These are phyloP conservation scores for Alectoria sarmentosa DNA, from an alignment of 495 filamentous ascomycete species.

Conservation along the genomic window DNA sequence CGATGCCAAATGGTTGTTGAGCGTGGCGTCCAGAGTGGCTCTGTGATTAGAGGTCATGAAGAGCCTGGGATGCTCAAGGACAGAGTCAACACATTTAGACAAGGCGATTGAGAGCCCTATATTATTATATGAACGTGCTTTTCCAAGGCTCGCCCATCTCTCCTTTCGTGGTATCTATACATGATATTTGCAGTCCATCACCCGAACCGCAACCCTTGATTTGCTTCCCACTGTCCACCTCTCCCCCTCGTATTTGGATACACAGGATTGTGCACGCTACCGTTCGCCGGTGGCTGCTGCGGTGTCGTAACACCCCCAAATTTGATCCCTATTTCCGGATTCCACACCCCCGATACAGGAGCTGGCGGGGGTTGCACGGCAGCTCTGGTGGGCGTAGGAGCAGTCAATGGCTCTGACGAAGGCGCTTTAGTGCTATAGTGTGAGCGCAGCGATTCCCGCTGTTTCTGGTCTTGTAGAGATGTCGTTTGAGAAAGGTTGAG, in stretches of 20 bases:
- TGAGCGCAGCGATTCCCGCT: conserved; percentile 28
- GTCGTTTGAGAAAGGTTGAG: conserved; percentile 49
- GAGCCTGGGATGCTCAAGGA: neutral
- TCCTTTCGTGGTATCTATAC: neutral
- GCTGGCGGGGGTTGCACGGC: conserved; percentile 43
- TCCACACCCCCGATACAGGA: conserved; percentile 59
- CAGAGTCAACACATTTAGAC: neutral
- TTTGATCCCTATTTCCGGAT: conserved; percentile 70
- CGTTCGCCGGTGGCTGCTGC: conserved; percentile 18
- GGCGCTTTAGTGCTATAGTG: conserved; percentile 31
- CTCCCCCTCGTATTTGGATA: conserved; percentile 24
- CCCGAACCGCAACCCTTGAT: conserved; percentile 57
- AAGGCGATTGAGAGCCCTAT: neutral
- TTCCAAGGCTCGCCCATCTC: neutral
- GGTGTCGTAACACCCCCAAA: conserved; percentile 42
- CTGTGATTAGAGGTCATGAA: neutral
- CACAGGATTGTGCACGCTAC: conserved; percentile 25
- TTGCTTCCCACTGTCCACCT: conserved; percentile 51
- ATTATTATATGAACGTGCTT: neutral
- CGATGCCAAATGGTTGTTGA: conserved; percentile 21
- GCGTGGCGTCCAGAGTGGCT: conserved; percentile 16
- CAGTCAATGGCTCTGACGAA: conserved; percentile 37
- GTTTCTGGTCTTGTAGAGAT: conserved; percentile 31
- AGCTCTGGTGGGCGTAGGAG: conserved; percentile 47
- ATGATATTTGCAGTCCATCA: conserved; percentile 17